A percentile compares a stretch with the other conserved stretches of the same genome.
Evolutionary conservation across 495 filamentous ascomycete species (phyloP).

Genomic region (Xylaria longipes): DNA sequence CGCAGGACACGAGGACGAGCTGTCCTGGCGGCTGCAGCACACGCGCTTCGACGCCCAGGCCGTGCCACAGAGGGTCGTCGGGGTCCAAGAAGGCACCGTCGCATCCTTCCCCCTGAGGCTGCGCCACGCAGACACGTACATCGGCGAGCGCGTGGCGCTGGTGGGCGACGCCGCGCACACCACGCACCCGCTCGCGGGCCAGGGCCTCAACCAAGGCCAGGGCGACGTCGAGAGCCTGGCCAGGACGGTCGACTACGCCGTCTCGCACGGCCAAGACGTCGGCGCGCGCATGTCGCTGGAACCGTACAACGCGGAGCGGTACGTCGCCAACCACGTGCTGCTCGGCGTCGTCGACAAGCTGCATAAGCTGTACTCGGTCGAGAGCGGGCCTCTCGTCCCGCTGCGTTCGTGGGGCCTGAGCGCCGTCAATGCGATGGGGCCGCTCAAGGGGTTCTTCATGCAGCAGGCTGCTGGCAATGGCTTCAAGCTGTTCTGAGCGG

Average conservation of each 20-base stretch:
- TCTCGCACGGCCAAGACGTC: slow-evolving; percentile 84
- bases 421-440: slow-evolving; percentile 75
- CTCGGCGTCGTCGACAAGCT: slow-evolving; percentile 91
- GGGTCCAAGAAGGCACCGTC: slow-evolving; percentile 78
- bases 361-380: slow-evolving; percentile 86
- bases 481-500: slow-evolving; percentile 48
- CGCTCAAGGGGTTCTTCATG: slow-evolving; percentile 88
- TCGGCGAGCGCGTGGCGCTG: slow-evolving; percentile 83
- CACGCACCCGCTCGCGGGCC: slow-evolving; percentile 91
- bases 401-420: slow-evolving; percentile 77
- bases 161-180: slow-evolving; percentile 95
- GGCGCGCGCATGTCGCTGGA: slow-evolving; percentile 76
- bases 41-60: slow-evolving; percentile 56
- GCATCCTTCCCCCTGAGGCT: slow-evolving; percentile 91
- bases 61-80: slow-evolving; percentile 61
- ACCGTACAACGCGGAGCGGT: slow-evolving; percentile 78
- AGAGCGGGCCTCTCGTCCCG: slow-evolving; percentile 75
- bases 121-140: slow-evolving; percentile 91
- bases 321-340: slow-evolving; percentile 81
- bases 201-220: slow-evolving; percentile 93
- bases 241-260: slow-evolving; percentile 74
- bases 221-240: slow-evolving; percentile 82
- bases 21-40: slow-evolving; percentile 80
- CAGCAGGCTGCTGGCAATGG: slow-evolving; percentile 77
- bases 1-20: slow-evolving; percentile 72